Conservation (phyloP, 352 stramenopile species). For the Phytophthora macrochlamydospora region DNA sequence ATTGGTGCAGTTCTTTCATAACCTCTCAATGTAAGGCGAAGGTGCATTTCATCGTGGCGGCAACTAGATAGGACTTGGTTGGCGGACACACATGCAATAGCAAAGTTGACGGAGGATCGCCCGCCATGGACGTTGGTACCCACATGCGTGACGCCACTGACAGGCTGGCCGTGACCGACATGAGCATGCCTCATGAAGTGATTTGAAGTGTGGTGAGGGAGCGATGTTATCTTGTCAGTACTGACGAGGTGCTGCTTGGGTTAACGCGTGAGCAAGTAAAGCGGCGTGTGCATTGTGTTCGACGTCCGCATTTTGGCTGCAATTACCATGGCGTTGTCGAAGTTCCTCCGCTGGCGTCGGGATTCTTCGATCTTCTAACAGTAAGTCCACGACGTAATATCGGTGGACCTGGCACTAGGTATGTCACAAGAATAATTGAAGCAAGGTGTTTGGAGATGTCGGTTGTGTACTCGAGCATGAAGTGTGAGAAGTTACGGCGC, state of each 20-base stretch:
- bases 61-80: background rate
- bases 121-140: background rate
- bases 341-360: background rate
- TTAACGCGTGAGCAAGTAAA: background rate
- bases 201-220: background rate
- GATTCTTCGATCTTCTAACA: constrained; percentile 2
- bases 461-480: background rate
- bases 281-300: background rate
- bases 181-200: background rate
- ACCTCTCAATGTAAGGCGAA: background rate
- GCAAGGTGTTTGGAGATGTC: background rate
- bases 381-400: background rate
- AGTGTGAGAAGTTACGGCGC: background rate
- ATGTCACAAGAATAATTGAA: background rate
- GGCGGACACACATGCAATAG: background rate
- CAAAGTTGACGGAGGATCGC: background rate
- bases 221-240: background rate
- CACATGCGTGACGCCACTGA: background rate
- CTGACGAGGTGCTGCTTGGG: background rate
- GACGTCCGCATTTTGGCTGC: background rate
- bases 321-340: background rate
- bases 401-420: background rate
- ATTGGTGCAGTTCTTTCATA: background rate
- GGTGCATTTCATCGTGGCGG: background rate
- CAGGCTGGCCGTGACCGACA: background rate